Conservation (phyloP, 1,284 basidiomycete genomes). For the Tilletia caries region DNA sequence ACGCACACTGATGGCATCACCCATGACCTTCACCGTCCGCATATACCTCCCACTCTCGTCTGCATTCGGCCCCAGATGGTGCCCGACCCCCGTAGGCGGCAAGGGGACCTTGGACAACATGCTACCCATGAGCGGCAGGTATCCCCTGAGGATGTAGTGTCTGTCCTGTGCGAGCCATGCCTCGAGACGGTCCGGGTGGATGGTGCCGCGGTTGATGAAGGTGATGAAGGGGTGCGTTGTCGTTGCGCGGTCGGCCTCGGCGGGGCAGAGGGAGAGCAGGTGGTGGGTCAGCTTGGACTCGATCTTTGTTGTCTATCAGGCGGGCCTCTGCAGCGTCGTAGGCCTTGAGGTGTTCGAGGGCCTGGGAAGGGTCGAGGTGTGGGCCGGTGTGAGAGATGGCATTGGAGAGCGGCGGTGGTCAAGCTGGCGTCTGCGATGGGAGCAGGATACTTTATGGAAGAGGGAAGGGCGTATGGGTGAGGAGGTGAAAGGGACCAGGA, state of each 20-base stretch:
- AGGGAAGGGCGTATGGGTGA: too few species aligned
- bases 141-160: slow-evolving; percentile 21
- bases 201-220: slow-evolving; percentile 10
- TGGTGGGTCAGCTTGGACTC: slow-evolving; percentile 14
- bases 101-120: slow-evolving; percentile 15
- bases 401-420: too few species aligned
- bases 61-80: background rate
- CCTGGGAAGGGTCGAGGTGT: too few species aligned
- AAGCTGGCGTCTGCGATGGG: too few species aligned
- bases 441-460: too few species aligned
- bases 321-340: too few species aligned
- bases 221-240: slow-evolving; percentile 18
- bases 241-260: slow-evolving; percentile 13
- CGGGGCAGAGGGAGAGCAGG: slow-evolving; percentile 10
- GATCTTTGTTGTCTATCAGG: slow-evolving; percentile 5
- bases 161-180: slow-evolving; percentile 29
- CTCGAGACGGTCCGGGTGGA: slow-evolving; percentile 12
- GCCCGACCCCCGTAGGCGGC: background rate
- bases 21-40: slow-evolving; percentile 12
- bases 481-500: too few species aligned
- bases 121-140: slow-evolving; percentile 17
- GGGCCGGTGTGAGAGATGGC: too few species aligned
- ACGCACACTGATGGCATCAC: slow-evolving; percentile 18
- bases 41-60: slow-evolving; percentile 3
- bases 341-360: too few species aligned